Conservation (phyloP, 2,329 filamentous ascomycete species). For the Thelonectria blattea region DNA sequence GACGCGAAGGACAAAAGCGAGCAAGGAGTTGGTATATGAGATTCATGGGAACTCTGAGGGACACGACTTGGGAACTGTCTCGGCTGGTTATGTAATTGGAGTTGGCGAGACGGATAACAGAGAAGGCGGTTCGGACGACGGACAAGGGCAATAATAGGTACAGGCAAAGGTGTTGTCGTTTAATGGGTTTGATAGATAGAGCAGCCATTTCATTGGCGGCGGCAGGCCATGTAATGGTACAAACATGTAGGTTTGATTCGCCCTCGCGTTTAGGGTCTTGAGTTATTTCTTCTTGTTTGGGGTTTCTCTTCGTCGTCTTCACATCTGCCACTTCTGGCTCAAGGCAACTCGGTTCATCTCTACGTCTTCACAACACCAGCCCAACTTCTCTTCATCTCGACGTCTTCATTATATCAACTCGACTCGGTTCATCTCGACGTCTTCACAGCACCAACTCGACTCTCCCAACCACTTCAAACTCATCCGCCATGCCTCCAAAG, state of each 20-base stretch:
- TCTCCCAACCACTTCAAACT: background rate
- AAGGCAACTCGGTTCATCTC: background rate
- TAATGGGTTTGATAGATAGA: constrained; percentile 10
- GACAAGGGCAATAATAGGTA: background rate
- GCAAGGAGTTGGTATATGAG: background rate
- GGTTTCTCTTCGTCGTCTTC: too few species aligned
- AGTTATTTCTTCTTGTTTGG: too few species aligned
- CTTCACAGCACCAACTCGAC: background rate
- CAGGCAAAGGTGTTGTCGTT: background rate
- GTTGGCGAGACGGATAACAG: constrained; percentile 9
- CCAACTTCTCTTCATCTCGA: background rate
- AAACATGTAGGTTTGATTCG: background rate
- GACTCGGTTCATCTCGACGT: background rate
- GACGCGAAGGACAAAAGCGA: too few species aligned
- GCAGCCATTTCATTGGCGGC: constrained; percentile 9
- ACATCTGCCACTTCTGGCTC: background rate
- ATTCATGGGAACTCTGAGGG: background rate
- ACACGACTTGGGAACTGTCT: background rate
- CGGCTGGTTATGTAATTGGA: constrained; percentile 12
- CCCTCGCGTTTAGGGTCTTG: background rate
- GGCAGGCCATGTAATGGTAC: constrained; percentile 8
- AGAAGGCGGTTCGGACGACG: background rate
- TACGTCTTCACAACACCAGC: background rate
- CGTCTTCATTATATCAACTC: background rate
- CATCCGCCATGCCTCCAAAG: constrained; percentile 33